Evolutionary conservation across 2,329 filamentous ascomycete genomes (phyloP).

Genomic region (Ambrosiella beaveri): DNA sequence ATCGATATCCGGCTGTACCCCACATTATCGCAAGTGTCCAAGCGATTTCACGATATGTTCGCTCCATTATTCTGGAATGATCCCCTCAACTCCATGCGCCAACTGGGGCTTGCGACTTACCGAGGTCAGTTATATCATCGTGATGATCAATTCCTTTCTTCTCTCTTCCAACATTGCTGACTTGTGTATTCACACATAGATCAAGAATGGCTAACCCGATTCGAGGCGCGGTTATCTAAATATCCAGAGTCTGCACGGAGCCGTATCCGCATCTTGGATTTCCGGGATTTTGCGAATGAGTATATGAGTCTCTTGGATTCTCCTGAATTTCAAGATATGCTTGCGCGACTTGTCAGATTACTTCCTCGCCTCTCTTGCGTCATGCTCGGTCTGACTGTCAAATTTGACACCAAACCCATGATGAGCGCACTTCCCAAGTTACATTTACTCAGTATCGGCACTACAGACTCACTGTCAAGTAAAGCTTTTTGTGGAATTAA

Average conservation of each 20-base stretch:
- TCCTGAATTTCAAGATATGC: too few relatives aligned
- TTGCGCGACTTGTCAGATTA: too few relatives aligned
- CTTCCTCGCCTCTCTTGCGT: too few relatives aligned
- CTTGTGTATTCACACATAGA: not conserved
- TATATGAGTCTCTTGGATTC: not conserved
- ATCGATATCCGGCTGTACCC: slow-evolving; percentile 25
- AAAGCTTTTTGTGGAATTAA: not conserved
- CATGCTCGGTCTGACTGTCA: too few relatives aligned
- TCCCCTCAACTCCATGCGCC: slow-evolving; percentile 25
- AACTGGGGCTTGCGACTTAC: not conserved
- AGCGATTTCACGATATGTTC: slow-evolving; percentile 31
- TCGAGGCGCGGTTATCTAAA: not conserved
- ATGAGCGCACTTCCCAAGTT: too few relatives aligned
- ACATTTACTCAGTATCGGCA: too few relatives aligned
- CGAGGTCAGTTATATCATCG: not conserved
- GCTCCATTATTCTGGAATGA: slow-evolving; percentile 36
- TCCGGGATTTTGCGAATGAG: slow-evolving; percentile 1
- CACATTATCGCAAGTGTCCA: slow-evolving; percentile 31
- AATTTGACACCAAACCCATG: too few relatives aligned
- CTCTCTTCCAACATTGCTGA: not conserved
- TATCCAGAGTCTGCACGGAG: slow-evolving; percentile 4
- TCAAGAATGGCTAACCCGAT: slow-evolving; percentile 3
- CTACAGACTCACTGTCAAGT: too few relatives aligned
- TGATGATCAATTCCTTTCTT: not conserved
- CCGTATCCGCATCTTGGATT: slow-evolving; percentile 6